These are phyloP conservation scores for Meyerozyma elateridarum DNA, from an alignment of 1,139 yeast genomes.

Conservation along the genomic window DNA sequence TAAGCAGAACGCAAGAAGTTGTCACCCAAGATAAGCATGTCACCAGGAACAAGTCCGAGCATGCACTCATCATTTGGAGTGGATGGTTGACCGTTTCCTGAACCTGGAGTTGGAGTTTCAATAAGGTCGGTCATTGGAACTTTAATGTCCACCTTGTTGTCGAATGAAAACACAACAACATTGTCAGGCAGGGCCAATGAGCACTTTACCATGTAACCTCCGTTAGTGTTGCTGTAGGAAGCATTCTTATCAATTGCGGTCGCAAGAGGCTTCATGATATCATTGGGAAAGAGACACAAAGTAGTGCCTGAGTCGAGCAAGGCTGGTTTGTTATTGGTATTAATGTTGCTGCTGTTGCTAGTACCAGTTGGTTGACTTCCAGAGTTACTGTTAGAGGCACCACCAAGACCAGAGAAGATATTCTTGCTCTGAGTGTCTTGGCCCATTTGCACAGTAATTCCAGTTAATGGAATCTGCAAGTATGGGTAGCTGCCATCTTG, in stretches of 20 bases:
- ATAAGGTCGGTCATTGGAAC: constrained; percentile 24
- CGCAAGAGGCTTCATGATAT: constrained; percentile 15
- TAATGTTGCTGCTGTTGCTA: constrained; percentile 13
- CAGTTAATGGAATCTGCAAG: constrained; percentile 20
- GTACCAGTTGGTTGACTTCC: constrained; percentile 6
- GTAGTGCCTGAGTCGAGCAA: constrained; percentile 43
- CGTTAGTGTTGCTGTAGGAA: constrained; percentile 12
- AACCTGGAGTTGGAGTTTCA: too few relatives aligned
- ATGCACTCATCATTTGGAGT: constrained; percentile 8
- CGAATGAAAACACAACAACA: constrained; percentile 24
- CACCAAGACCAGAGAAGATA: neutral
- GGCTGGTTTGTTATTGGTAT: constrained; percentile 20
- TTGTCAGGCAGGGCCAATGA: constrained; percentile 21
- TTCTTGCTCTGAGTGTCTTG: neutral
- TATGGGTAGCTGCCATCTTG: constrained; percentile 15
- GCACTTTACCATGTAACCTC: constrained; percentile 28
- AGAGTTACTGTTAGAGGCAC: too few relatives aligned
- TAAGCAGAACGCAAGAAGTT: constrained; percentile 36
- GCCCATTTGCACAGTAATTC: neutral
- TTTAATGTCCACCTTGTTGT: constrained; percentile 17
- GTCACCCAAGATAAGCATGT: constrained; percentile 25
- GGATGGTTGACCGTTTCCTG: neutral
- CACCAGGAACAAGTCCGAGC: constrained; percentile 16
- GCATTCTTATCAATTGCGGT: constrained; percentile 16
- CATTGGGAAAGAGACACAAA: constrained; percentile 23